Base-by-base conservation (phyloP, 208 protist genomes). In the Trypanosomatidae sp. region DNA sequence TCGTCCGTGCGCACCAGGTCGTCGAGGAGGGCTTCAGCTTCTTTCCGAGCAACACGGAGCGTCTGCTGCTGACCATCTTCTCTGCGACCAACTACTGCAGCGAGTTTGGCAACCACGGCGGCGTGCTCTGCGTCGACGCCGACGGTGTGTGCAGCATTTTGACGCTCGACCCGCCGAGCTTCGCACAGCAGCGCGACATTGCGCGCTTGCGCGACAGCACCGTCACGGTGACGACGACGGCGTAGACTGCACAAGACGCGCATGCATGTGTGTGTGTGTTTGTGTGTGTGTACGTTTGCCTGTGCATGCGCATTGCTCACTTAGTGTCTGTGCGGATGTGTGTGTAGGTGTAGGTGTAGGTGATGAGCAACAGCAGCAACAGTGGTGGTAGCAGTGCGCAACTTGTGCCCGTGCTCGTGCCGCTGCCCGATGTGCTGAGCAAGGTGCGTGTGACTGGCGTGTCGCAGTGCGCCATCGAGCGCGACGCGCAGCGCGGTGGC, bases 61-160 rank as follows among this genome's bases (percentile, higher is more conserved):
- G 98, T 16, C 86, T 96, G 52, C 80, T 99, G 39, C 94, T 99
- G 15, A 99, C 98, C 0, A 64, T 99, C 6, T 99, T 99, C 65
- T 98, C 91, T 1, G 98, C 98, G 0, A 98, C 98, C 21, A 99
- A 99, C 78, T 99, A 99, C 64, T 99, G 97, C 71, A 97, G 96
- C 47, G 97, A 99, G 61, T 99, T 99, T 68, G 97, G 99, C 48
- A 99, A 99, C 57, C 77, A 95, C n/a, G 98, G 97, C 13, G 97
- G 97, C 4, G 92, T 99, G 66, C 91, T 99, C 78, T 88, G 76
- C 40, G 91, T 99, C 0, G 94, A 98, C 49, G 86, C 97, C 33
- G 88, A 92, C 3, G 69, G 98, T 0, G 94, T 97, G 46, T 99
- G 96, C 53, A 83, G 72, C 40, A 68, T 90, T 58, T 87, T 98